phyloP scores from a whole-genome alignment of 495 filamentous ascomycete species.

The Schizothecium vesticola region DNA sequence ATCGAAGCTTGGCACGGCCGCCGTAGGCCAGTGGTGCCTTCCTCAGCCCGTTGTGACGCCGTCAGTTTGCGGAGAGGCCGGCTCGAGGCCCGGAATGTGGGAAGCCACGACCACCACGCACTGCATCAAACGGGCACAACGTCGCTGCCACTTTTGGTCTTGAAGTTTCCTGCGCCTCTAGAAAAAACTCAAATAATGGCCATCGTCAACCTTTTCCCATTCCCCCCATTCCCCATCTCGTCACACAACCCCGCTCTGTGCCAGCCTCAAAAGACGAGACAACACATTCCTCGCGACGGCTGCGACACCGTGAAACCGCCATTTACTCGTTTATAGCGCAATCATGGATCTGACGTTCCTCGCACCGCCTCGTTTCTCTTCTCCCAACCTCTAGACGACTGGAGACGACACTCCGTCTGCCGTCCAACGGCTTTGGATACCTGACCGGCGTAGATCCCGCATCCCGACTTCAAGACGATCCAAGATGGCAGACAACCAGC shows the following conservation, averaged over 20 bases:
- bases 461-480: not conserved
- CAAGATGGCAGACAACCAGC: not conserved
- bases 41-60: not conserved
- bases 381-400: not conserved
- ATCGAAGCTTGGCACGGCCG: constrained; percentile 4
- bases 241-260: constrained; percentile 1
- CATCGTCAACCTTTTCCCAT: constrained; percentile 1
- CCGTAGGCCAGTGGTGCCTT: not conserved
- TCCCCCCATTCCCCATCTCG: not conserved
- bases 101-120: not conserved
- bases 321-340: not conserved
- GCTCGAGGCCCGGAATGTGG: not conserved
- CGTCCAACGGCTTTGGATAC: not conserved
- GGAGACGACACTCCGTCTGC: not conserved
- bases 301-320: not conserved
- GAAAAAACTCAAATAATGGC: not conserved
- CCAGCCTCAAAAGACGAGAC: not conserved
- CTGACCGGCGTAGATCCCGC: not conserved
- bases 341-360: not conserved
- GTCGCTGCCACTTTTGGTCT: not conserved
- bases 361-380: not conserved
- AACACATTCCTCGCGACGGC: constrained; percentile 1
- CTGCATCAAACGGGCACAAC: not conserved
- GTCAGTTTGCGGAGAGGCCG: too few relatives aligned
- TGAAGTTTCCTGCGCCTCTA: not conserved